Conservation (phyloP, 1,284 basidiomycete species). For the Apiotrichum veenhuisii region DNA sequence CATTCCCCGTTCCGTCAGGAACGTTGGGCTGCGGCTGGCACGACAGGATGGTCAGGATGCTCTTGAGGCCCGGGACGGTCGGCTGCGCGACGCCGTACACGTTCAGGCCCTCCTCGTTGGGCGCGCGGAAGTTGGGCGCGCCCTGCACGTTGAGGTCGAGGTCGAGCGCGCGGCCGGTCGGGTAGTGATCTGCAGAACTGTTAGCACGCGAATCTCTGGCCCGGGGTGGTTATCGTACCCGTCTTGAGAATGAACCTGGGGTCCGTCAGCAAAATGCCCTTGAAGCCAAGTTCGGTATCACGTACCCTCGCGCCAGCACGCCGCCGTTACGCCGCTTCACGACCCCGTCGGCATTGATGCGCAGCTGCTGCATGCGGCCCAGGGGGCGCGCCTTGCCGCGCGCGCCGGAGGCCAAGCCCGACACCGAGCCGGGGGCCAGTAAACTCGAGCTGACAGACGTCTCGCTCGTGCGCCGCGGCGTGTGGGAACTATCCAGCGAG, state of each 20-base stretch:
- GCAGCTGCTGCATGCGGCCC: slow-evolving; percentile 38
- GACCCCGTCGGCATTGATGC: slow-evolving; percentile 52
- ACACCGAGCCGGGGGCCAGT: too few relatives aligned
- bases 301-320: slow-evolving; percentile 70
- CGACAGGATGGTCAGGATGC: slow-evolving; percentile 81
- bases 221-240: too few relatives aligned
- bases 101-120: slow-evolving; percentile 69
- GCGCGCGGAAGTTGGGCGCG: slow-evolving; percentile 90
- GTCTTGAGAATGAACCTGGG: slow-evolving; percentile 80
- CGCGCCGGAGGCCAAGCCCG: neutral
- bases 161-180: slow-evolving; percentile 77
- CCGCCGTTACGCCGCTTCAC: slow-evolving; percentile 85
- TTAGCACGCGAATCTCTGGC: too few relatives aligned
- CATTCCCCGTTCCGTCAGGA: neutral
- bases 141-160: slow-evolving; percentile 86
- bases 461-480: neutral
- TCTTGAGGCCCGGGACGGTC: slow-evolving; percentile 84
- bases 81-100: slow-evolving; percentile 95
- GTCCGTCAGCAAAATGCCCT: neutral
- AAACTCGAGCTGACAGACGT: too few relatives aligned
- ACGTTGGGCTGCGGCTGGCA: slow-evolving; percentile 57
- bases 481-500: neutral
- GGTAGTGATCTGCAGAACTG: slow-evolving; percentile 66
- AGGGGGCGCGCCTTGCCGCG: slow-evolving; percentile 9
- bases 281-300: neutral